Conservation (phyloP, 106 monocot species). For the Vanilla planifolia region DNA sequence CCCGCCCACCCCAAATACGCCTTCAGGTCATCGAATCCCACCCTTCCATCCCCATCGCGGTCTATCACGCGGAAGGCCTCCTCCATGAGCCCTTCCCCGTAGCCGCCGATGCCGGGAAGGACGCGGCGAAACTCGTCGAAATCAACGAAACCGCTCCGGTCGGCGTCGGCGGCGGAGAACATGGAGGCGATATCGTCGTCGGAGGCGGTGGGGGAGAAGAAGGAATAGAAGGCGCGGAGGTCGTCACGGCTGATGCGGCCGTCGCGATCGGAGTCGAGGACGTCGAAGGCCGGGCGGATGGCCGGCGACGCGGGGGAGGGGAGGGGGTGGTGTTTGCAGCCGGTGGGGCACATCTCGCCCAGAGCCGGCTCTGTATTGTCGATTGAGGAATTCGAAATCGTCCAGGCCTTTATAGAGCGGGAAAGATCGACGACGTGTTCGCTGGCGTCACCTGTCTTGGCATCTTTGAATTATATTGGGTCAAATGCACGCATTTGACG, state of each 20-base stretch:
- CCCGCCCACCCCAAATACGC: constrained; percentile 43
- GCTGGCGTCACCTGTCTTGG: too few species aligned
- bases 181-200: constrained; percentile 56
- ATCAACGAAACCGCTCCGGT: constrained; percentile 68
- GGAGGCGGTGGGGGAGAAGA: constrained; percentile 5
- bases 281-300: constrained; percentile 62
- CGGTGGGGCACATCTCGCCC: constrained; percentile 51
- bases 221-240: constrained; percentile 49
- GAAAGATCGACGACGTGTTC: too few species aligned
- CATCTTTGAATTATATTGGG: too few species aligned
- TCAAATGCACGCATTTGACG: too few species aligned
- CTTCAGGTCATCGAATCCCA: constrained; percentile 76
- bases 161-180: constrained; percentile 73
- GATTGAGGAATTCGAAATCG: too few species aligned
- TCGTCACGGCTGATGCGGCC: constrained; percentile 77
- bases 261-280: constrained; percentile 82
- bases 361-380: too few species aligned
- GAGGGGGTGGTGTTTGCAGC: constrained; percentile 6
- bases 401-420: too few species aligned
- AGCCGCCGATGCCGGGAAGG: constrained; percentile 17
- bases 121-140: constrained; percentile 74
- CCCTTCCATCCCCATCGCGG: constrained; percentile 71
- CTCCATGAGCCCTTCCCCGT: constrained; percentile 17
- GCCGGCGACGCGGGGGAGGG: neutral
- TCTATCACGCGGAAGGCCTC: constrained; percentile 80